Evolutionary conservation across 2,329 filamentous ascomycete genomes (phyloP), one percentile per base, ranked within the genome.

Genomic region (Aspergillus sp.): DNA sequence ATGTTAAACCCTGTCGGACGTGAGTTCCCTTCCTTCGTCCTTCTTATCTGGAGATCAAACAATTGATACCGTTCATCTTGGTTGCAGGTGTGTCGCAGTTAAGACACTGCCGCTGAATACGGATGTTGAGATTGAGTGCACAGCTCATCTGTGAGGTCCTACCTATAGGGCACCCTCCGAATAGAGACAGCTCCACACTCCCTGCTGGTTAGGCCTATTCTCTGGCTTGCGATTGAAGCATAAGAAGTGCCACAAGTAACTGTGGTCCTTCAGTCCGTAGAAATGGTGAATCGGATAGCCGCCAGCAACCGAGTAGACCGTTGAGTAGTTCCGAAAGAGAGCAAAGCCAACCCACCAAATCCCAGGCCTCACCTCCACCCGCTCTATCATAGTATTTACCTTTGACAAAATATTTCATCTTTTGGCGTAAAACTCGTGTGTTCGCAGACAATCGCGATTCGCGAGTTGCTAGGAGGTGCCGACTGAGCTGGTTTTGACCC

Each of bases 101-200:
- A 93, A 95, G 82, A 86, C 90, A 67, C 83, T 96, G 63, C 92
- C 92, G 60, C 91, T 93, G 82, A 87, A 87, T 56, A 91, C 92
- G 42, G 87, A 91, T 59, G 87, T 96, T 22, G 92, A 96, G 82
- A 95, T 96, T 72, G 91, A 96, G 83, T 90, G 87, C 73, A 89
- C 95, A 56, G 80, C 57, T 46, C 57, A 60, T 53, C 48, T 58
- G 40, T 58, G 40, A 54, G 42, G 27, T n/a, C 27, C 27, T 34
- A 20, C 27, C 27, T 30, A 7, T 34, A 3, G 27, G 4, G 9
- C 8, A 11, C 27, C 27, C 27, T 30, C 27, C 27, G 9, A 4
- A 30, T 30, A 30, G 27, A 30, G 27, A 9, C 27, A 9, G 9
- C 3, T 11, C 3, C 27, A 30, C 9, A 30, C 24, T 27, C 24